phyloP scores from a whole-genome alignment of 139 green algal genomes.

The Chlamydomonas urium region DNA sequence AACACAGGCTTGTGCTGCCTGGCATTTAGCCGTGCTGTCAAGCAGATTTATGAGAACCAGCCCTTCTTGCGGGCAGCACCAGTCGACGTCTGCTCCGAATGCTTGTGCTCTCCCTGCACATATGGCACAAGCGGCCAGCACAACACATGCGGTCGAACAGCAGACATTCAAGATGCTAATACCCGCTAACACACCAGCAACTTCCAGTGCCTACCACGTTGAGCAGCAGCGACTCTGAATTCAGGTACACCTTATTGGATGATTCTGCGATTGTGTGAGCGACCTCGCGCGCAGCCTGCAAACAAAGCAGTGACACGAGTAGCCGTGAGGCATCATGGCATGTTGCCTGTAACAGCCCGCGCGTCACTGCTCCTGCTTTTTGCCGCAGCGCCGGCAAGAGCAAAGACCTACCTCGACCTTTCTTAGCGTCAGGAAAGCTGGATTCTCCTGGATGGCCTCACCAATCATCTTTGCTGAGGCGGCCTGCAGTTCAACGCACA shows the following conservation, averaged over 20 bases:
- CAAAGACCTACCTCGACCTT: slow-evolving; percentile 79
- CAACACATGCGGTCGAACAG: too few species aligned
- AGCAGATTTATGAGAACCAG: too few species aligned
- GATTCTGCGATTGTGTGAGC: slow-evolving; percentile 75
- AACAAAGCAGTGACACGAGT: neutral
- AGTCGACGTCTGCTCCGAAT: too few species aligned
- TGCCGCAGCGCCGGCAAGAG: neutral
- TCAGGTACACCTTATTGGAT: slow-evolving; percentile 91
- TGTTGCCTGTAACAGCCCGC: neutral
- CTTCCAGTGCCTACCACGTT: slow-evolving; percentile 72
- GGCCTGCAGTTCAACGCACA: slow-evolving; percentile 38
- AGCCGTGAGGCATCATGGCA: neutral
- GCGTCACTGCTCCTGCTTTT: too few species aligned
- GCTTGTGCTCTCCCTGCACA: too few species aligned
- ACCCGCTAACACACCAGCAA: too few species aligned
- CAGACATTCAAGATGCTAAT: too few species aligned
- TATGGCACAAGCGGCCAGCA: too few species aligned
- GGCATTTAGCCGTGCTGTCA: too few species aligned
- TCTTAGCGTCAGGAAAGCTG: slow-evolving; percentile 85
- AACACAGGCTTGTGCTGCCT: too few species aligned
- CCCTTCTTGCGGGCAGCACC: too few species aligned
- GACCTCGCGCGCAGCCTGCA: slow-evolving; percentile 87
- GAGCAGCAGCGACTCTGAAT: slow-evolving; percentile 86
- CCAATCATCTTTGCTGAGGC: slow-evolving; percentile 90
- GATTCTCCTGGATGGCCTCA: slow-evolving; percentile 84